Base-by-base conservation (phyloP, 306 rosid species). In the Crataegus laevigata region DNA sequence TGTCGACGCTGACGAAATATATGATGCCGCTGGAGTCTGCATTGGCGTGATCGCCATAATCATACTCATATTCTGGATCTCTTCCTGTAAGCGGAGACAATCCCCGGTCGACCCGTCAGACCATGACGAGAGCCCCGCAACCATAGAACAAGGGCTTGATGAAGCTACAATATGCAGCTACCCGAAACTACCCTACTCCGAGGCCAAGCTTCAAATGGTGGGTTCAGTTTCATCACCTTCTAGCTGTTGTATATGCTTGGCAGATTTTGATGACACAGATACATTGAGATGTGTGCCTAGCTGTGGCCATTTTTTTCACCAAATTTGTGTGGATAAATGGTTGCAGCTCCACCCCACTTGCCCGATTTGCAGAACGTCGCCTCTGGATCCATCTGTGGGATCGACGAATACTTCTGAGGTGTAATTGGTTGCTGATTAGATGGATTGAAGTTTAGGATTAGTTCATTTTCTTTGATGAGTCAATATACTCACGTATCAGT, bases 261-360 rank as follows among this genome's bases (percentile, higher is more conserved):
- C 69, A 15, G 69, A 73, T 13, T 73, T 42, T 26, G 77, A 73
- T 42, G 69, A 73, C 57, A 42, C 12, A 10, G 77, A 73, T 19
- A 24, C 61, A 8, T 28, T 73, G 77, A 61, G 69, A 73, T 28
- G 69, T 60, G 59, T 73, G 28, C 77, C 77, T 11, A 18, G 28
- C n/a, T 73, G 77, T 28, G 69, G 77, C 19, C 77, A 73, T 73
- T 73, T 60, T 34, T 73, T 60, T 73, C 77, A 73, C 25, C 77
- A 73, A 61, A 43, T 73, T 2, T 73, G 77, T 43, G 77, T 73
- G 2, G 77, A 73, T 22, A 60, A 73, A 26, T 73, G 77, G 77
- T 43, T 73, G 69, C 77, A 18, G 77, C 59, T 73, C 21, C 77
- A 73, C 34, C 77, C 77, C 13, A 26, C 77, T 17, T 73, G 77